phyloP scores from a whole-genome alignment of 352 stramenopile genomes.

The Globisporangium orthogonon region DNA sequence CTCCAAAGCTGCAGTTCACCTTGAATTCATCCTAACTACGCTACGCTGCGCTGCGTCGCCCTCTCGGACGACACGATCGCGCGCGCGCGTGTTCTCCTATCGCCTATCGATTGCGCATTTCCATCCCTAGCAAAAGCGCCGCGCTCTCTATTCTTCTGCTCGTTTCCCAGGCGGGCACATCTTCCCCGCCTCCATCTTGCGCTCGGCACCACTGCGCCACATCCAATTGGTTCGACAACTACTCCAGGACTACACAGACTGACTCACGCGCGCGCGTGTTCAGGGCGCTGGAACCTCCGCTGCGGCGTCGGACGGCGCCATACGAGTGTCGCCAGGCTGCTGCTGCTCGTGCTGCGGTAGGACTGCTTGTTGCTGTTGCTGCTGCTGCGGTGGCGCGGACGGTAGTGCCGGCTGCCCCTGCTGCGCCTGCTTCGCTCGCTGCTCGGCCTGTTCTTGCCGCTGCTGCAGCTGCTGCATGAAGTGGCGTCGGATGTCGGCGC shows the following conservation, averaged over 20 bases:
- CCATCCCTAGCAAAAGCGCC: background rate
- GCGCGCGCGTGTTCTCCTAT: background rate
- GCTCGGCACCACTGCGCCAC: background rate
- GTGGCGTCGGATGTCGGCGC: conserved; percentile 78
- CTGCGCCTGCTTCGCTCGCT: conserved; percentile 18
- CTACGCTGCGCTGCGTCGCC: background rate
- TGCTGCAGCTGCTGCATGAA: conserved; percentile 79
- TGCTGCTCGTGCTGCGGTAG: background rate
- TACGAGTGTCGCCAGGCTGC: background rate
- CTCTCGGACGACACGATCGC: background rate
- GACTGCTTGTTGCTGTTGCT: conserved; percentile 1
- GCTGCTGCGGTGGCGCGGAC: background rate
- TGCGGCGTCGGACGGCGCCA: background rate
- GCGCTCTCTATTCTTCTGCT: background rate
- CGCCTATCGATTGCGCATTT: background rate
- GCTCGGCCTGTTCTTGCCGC: conserved; percentile 52
- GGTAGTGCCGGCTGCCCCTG: background rate
- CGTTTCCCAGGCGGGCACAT: background rate
- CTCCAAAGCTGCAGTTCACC: background rate
- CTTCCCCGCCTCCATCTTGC: background rate
- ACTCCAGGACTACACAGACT: background rate
- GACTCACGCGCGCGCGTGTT: background rate
- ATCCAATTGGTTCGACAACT: background rate
- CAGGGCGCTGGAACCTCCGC: background rate
- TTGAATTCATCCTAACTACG: background rate